phyloP scores from a whole-genome alignment of 257 asterid species.

The Solanum clarkiae region DNA sequence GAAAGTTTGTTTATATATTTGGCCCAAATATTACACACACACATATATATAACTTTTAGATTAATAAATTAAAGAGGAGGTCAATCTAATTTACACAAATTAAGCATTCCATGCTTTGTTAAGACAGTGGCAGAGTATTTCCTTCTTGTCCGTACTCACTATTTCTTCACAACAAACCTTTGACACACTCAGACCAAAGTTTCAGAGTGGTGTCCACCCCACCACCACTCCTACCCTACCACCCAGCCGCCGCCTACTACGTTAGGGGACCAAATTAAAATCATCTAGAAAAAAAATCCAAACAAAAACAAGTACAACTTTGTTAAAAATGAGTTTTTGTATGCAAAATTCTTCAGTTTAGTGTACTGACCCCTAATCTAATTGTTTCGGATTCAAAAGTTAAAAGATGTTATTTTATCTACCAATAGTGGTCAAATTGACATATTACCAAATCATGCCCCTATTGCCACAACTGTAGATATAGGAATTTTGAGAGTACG shows the following conservation, averaged over 20 bases:
- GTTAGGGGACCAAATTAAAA: not conserved
- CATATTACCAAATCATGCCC: too few species aligned
- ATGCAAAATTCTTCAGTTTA: not conserved
- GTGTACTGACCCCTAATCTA: too few species aligned
- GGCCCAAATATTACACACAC: not conserved
- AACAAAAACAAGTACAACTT: not conserved
- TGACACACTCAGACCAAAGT: not conserved
- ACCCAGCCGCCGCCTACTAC: not conserved
- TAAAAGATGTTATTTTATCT: too few species aligned
- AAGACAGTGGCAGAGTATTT: not conserved
- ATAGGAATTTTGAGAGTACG: too few species aligned
- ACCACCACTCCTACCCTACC: too few species aligned
- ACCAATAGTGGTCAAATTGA: too few species aligned
- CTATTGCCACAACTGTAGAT: too few species aligned
- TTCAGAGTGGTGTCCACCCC: not conserved
- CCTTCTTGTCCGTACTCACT: not conserved
- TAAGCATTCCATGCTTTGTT: not conserved
- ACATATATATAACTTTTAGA: not conserved
- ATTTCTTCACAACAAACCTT: not conserved
- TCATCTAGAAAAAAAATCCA: not conserved
- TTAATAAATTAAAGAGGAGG: not conserved
- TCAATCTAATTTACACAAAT: not conserved
- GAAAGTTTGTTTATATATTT: not conserved
- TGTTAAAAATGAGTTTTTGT: not conserved
- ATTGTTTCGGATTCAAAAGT: too few species aligned